Evolutionary conservation across 2,329 filamentous ascomycete genomes (phyloP), one percentile per base, ranked within the genome.

Genomic region (Ceratocystis diversiconidia): DNA sequence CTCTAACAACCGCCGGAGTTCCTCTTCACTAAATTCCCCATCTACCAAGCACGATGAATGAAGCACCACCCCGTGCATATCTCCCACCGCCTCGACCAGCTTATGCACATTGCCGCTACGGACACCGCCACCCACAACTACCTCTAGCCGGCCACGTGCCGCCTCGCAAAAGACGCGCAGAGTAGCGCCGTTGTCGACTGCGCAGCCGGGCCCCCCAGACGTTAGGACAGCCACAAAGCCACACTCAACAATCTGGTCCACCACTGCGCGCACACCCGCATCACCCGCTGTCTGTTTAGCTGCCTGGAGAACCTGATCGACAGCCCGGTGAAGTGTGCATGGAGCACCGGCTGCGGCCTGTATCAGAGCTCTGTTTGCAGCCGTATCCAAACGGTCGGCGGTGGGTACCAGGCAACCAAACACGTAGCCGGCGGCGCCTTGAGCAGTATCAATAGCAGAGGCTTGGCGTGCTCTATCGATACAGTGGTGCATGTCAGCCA

Each of bases 311-410:
- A 82, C 72, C 19, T 76, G 73, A 70, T 85, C 82, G 66, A 82
- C 82, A 1, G 82, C 82, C 17, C 82, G 78, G 71, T 83, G 81
- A 68, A 84, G 80, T n/a, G 82, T 76, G 68, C 78, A 79, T 17
- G 71, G 72, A 41, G 76, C 76, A 1, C 78, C 79, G 5, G 68
- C 70, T 0, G 80, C 78, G 15, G 74, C 71, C 1, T 69, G 50
- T 0, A 82, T 73, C 3, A 85, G 76, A 63, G 69, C 68, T 1
- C 43, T 63, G 70, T 78, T 80, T 57, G 74, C 70, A n/a, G 71
- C 69, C 5, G 70, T 68, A 68, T 84, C 77, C 3, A 69, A 30
- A 12, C 30, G 25, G 55, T 46, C 50, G 2, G 10, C 30, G 19
- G 28, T 22, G 28, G 55, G 28, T n/a, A 17, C 12, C 50, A 66